Conservation (phyloP, 2,329 filamentous ascomycete species). For the Fusarium irregulare region DNA sequence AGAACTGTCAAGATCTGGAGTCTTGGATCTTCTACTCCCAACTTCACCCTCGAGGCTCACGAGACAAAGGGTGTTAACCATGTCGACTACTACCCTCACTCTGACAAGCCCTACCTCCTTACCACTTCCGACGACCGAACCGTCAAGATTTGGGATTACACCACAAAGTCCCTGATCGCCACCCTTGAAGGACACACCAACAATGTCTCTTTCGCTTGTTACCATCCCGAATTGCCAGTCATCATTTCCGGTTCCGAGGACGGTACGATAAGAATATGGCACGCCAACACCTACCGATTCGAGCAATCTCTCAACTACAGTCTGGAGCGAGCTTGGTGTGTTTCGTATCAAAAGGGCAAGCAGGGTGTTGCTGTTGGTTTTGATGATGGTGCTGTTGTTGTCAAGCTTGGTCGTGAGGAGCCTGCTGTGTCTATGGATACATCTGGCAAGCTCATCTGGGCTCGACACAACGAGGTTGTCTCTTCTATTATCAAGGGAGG, state of each 20-base stretch:
- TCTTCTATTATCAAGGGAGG: conserved; percentile 95
- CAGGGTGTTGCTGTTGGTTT: conserved; percentile 96
- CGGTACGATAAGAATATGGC: conserved; percentile 97
- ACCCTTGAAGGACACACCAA: conserved; percentile 97
- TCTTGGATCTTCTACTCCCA: conserved; percentile 90
- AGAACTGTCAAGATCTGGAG: conserved; percentile 99
- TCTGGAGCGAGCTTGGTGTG: conserved; percentile 96
- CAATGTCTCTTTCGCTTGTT: conserved; percentile 98
- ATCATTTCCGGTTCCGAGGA: conserved; percentile 99
- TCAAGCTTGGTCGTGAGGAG: conserved; percentile 97
- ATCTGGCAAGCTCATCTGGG: conserved; percentile 96
- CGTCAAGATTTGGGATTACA: conserved; percentile 99
- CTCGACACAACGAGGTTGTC: conserved; percentile 92
- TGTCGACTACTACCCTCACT: conserved; percentile 87
- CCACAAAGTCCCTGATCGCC: conserved; percentile 95
- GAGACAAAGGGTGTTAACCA: conserved; percentile 98
- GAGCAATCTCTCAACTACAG: conserved; percentile 98
- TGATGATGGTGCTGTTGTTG: conserved; percentile 96
- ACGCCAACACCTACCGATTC: conserved; percentile 95
- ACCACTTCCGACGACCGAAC: conserved; percentile 97
- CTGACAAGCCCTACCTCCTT: conserved; percentile 86
- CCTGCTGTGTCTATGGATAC: conserved; percentile 97
- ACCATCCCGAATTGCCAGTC: conserved; percentile 94
- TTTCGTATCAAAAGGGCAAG: conserved; percentile 92
- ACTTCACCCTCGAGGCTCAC: conserved; percentile 96